A percentile compares a stretch with the other conserved stretches of the same genome.
These are phyloP conservation scores for Talaromyces borbonicus DNA, from an alignment of 495 filamentous ascomycete species.

Conservation along the genomic window DNA sequence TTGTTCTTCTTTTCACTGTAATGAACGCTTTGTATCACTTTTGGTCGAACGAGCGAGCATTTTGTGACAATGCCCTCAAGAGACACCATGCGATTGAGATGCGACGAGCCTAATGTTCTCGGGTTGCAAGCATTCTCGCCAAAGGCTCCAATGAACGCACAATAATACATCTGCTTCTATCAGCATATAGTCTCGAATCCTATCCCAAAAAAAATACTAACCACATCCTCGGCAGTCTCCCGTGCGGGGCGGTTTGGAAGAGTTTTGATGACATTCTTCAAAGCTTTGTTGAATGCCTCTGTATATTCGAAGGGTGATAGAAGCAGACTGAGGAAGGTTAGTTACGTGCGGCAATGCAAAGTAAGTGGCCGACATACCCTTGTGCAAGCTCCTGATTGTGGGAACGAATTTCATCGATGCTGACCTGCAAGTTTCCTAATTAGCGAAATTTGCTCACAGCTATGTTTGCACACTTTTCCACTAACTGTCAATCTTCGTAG, in stretches of 20 bases:
- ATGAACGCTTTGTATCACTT: slow-evolving; percentile 96
- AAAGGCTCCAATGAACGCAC: slow-evolving; percentile 89
- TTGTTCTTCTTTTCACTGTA: slow-evolving; percentile 77
- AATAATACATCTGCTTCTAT: slow-evolving; percentile 66
- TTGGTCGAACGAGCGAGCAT: slow-evolving; percentile 89
- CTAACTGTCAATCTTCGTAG: slow-evolving; percentile 56
- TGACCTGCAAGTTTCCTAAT: slow-evolving; percentile 45
- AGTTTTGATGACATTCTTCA: slow-evolving; percentile 77
- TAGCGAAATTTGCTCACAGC: not conserved
- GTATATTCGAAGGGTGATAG: slow-evolving; percentile 80
- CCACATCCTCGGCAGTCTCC: slow-evolving; percentile 53
- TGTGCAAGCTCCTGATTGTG: slow-evolving; percentile 86
- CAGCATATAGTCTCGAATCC: not conserved
- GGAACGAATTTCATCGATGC: slow-evolving; percentile 86
- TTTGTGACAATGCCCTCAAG: slow-evolving; percentile 97
- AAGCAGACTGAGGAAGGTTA: slow-evolving; percentile 44
- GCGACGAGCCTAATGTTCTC: slow-evolving; percentile 75
- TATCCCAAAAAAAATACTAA: slow-evolving; percentile 17
- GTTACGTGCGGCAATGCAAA: slow-evolving; percentile 7
- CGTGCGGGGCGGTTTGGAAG: slow-evolving; percentile 53
- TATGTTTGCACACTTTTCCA: not conserved
- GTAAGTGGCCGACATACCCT: slow-evolving; percentile 36
- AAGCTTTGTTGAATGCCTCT: slow-evolving; percentile 76
- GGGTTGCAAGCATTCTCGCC: slow-evolving; percentile 93
- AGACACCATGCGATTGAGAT: slow-evolving; percentile 92